These are phyloP conservation scores for Zygoascus bituminiphila DNA, from an alignment of 805 yeast genomes.

Conservation along the genomic window DNA sequence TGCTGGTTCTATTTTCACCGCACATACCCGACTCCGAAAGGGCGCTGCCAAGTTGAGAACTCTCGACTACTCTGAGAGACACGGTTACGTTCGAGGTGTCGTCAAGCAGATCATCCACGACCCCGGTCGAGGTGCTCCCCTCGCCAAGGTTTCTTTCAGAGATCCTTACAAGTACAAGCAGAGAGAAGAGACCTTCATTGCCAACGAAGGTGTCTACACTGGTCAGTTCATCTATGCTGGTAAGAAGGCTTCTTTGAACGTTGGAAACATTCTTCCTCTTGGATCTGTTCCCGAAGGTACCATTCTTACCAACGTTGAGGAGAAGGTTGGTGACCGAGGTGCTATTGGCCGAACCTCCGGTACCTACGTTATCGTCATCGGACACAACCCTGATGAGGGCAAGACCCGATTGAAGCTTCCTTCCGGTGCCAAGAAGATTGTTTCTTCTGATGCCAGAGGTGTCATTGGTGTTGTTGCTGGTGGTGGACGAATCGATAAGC, in stretches of 20 bases:
- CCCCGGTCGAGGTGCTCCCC: slow-evolving; percentile 99
- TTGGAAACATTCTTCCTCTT: slow-evolving; percentile 93
- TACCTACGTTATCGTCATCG: slow-evolving; percentile 97
- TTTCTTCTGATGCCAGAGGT: slow-evolving; percentile 97
- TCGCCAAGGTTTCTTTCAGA: slow-evolving; percentile 97
- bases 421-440: slow-evolving; percentile 96
- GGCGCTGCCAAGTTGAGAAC: slow-evolving; percentile 99
- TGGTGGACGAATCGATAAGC: slow-evolving; percentile 99
- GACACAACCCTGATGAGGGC: slow-evolving; percentile 98
- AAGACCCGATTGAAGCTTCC: slow-evolving; percentile 99
- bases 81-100: slow-evolving; percentile 99
- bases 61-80: slow-evolving; percentile 98
- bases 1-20: slow-evolving; percentile 99
- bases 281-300: slow-evolving; percentile 99
- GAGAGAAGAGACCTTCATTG: slow-evolving; percentile 98
- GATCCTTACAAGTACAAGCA: slow-evolving; percentile 98
- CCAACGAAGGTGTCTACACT: slow-evolving; percentile 99
- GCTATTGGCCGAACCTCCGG: slow-evolving; percentile 99
- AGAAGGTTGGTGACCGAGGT: slow-evolving; percentile 99
- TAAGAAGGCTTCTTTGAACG: slow-evolving; percentile 91
- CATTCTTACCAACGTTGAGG: slow-evolving; percentile 96
- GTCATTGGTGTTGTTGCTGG: slow-evolving; percentile 99
- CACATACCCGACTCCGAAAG: slow-evolving; percentile 99
- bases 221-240: slow-evolving; percentile 99
- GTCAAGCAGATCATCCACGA: slow-evolving; percentile 98